Base-by-base conservation (phyloP, 176 grass and related monocot species). In the Bothriochloa decipiens region DNA sequence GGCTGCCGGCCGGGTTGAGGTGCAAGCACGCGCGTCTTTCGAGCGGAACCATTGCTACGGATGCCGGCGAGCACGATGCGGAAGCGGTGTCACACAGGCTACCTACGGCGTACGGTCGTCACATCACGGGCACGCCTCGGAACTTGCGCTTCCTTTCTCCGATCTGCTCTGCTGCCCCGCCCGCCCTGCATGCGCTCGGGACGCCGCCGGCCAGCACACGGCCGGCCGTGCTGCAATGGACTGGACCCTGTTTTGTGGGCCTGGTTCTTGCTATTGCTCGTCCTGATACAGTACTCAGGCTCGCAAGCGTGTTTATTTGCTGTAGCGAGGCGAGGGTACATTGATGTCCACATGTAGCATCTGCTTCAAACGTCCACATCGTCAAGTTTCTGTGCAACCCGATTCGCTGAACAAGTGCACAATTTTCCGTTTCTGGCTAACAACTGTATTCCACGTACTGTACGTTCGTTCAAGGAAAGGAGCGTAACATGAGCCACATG, bases 401-500 rank as follows among this genome's bases (percentile, higher is more conserved):
- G 39, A 20, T 47, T 3, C 6, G 42, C 41, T 13, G 14, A 79
- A 47, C 77, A 67, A 49, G 4, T 4, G 26, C 9, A 8, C 5
- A 6, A 49, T 53, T 53, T 67, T n/a, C 41, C 18, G 42, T 35
- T 67, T 80, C 43, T 67, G 77, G 77, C 26, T 23, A 80, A 32
- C 62, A 80, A 67, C 77, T 80, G 77, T 49, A 32, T 8, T 49
- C 77, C 55, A 43, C 42, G 40, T 40, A n/a, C n/a, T n/a, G n/a
- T n/a, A n/a, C n/a, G n/a, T n/a, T n/a, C n/a, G n/a, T n/a, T n/a
- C n/a, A n/a, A n/a, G n/a, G n/a, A n/a, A n/a, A n/a, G n/a, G n/a
- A n/a, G n/a, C n/a, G n/a, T n/a, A n/a, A n/a, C n/a, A n/a, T n/a
- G n/a, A n/a, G n/a, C n/a, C n/a, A n/a, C n/a, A n/a, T n/a, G n/a